Evolutionary conservation across 768 basidiomycete genomes (phyloP), one percentile per base, ranked within the genome.

Genomic region (Hortiboletus campestris): DNA sequence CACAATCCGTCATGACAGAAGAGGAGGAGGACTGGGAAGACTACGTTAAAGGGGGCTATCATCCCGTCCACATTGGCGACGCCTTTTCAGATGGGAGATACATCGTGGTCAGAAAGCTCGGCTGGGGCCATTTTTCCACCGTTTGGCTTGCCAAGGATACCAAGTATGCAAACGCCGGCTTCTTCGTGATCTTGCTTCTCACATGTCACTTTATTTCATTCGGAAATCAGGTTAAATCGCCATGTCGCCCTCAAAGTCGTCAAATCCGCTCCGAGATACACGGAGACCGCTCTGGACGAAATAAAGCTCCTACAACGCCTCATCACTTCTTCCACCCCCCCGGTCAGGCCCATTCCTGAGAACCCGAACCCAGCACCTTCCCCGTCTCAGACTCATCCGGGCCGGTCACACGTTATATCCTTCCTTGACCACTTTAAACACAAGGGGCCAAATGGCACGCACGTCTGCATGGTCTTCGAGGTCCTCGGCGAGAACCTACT

Each of bases 381-480:
- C 2, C 85, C 84, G 10, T 78, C 86, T 2, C 83, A 83, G 47
- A 84, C 86, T 0, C 94, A 98, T 71, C 84, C 94, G 0, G 96
- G 95, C 4, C 79, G 92, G 58, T 86, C 88, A 19, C 97, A 99
- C 70, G 96, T 98, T 72, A 95, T 99, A 71, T 91, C 90, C 14
- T 93, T 98, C 71, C 88, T 98, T 45, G 96, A 99, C 76, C 94
- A 98, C 71, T 99, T 99, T 73, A 83, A 88, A 28, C 97, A 98
- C 75, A 90, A 89, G 58, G 97, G 97, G 2, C 94, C 94, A 11
- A 97, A 99, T 70, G 97, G 97, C 36, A 88, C 84, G 16, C 97
- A 99, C 74, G 91, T 99, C 63, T 98, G 97, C 80, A 98, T 99
- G 97, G 94, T 97, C 14, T 98, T 98, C 67, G 97, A 99, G 72